These are phyloP conservation scores for Ceratocystis cubensis DNA, from an alignment of 2,329 filamentous ascomycete species.

Conservation along the genomic window DNA sequence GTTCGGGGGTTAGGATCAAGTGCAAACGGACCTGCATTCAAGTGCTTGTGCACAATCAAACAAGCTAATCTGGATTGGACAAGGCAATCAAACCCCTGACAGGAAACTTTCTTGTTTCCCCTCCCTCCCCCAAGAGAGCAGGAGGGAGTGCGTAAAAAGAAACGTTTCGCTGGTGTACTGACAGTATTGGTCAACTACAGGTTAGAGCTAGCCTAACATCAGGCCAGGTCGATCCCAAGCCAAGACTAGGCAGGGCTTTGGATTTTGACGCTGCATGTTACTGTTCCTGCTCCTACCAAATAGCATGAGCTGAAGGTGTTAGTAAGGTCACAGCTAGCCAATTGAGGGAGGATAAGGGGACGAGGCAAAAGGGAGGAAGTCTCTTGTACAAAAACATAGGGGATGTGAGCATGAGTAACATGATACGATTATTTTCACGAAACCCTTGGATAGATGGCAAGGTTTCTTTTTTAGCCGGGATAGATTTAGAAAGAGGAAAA, in stretches of 20 bases:
- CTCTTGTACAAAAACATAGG: not conserved
- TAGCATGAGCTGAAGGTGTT: constrained; percentile 2
- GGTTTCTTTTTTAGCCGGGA: not conserved
- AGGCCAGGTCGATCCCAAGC: constrained; percentile 3
- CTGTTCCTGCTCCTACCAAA: not conserved
- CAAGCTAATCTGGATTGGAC: not conserved
- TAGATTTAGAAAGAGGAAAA: not conserved
- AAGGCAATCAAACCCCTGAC: not conserved
- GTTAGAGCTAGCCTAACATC: not conserved
- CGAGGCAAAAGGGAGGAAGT: not conserved
- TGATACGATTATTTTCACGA: not conserved
- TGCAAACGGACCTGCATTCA: not conserved
- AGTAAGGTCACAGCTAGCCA: not conserved
- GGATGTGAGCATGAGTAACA: not conserved
- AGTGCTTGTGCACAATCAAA: not conserved
- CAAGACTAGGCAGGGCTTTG: not conserved
- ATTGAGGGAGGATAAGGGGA: not conserved
- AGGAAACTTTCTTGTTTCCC: not conserved
- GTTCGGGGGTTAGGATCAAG: not conserved
- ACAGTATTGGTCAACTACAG: not conserved
- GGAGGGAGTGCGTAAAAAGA: not conserved
- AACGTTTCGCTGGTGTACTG: not conserved
- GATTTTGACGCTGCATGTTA: not conserved
- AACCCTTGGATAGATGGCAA: not conserved
- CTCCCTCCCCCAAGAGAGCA: not conserved